Evolutionary conservation across 345 rosid species (phyloP), one percentile per base, ranked within the genome.

Genomic region (Salix purpurea): DNA sequence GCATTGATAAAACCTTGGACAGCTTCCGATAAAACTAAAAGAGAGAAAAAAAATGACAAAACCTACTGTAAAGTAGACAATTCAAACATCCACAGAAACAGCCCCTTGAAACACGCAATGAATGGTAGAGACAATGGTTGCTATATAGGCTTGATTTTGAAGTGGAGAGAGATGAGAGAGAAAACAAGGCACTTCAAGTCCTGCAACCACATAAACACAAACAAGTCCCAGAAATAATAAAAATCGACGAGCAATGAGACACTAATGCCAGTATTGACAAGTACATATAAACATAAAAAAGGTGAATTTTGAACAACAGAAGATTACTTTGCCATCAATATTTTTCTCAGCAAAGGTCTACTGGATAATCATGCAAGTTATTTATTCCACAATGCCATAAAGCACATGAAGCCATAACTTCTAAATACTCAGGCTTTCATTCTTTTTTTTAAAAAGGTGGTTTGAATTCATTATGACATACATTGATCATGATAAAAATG

Each of bases 111-210:
- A 28, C 74, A 80, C 70, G 28, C 30, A 19, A 46, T 26, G 42
- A 46, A 67, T 13, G 8, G 11, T 3, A 52, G 66, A 28, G 19
- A 19, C 8, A 21, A 67, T 36, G 52, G 52, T 30, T 24, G 79
- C 74, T 75, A 96, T 44, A 96, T 94, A 73, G 99, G 99, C 91
- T 96, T 96, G 92, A 96, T 96, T 89, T 96, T 96, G 91, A 94
- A 96, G 85, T 96, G 98, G 70, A 94, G 98, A 14, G 99, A 94
- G 86, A 96, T 96, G 81, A 96, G 99, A 0, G 99, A 96, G 89
- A 96, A 96, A 21, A 96, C 99, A 69, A 91, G 92, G 85, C 99
- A 96, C 81, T 96, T 96, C 91, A 96, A 85, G 86, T 96, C 99
- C 99, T 96, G 95, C 94, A 88, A 82, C 54, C 78, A 81, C 71